Evolutionary conservation across 768 basidiomycete genomes (phyloP).

Genomic region (Naematelia encephala): DNA sequence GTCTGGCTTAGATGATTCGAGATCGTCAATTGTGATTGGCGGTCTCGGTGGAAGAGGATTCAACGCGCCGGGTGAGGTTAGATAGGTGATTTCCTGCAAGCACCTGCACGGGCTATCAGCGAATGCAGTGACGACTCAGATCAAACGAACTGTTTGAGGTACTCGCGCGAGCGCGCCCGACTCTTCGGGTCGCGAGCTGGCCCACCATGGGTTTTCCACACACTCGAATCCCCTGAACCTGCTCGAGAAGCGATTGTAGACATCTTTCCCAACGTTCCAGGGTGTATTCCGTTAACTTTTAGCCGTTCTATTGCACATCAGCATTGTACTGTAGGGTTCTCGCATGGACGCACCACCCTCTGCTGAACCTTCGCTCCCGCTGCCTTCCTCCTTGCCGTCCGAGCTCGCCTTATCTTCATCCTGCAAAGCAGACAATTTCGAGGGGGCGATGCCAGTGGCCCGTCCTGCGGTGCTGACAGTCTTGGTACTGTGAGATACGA

Average conservation of each 20-base stretch:
- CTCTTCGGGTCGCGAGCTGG: slow-evolving; percentile 91
- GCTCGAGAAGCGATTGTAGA: slow-evolving; percentile 18
- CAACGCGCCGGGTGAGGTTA: slow-evolving; percentile 94
- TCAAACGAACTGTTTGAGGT: slow-evolving; percentile 81
- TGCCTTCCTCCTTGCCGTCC: slow-evolving; percentile 34
- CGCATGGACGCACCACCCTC: slow-evolving; percentile 18
- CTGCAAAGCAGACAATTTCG: slow-evolving; percentile 29
- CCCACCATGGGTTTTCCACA: slow-evolving; percentile 60
- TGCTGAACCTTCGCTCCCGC: slow-evolving; percentile 35
- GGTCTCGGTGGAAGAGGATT: slow-evolving; percentile 91
- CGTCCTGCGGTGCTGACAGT: slow-evolving; percentile 22
- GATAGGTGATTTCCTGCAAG: slow-evolving; percentile 94
- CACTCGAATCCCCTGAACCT: slow-evolving; percentile 48
- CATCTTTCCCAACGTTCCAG: slow-evolving; percentile 28
- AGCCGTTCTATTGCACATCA: slow-evolving; percentile 9
- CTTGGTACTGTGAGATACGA: neutral
- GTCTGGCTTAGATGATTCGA: neutral
- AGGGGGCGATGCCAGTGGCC: slow-evolving; percentile 23
- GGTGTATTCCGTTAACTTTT: slow-evolving; percentile 24
- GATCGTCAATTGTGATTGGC: slow-evolving; percentile 25
- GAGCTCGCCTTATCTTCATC: slow-evolving; percentile 35
- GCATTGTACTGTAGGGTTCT: neutral
- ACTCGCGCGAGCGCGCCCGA: slow-evolving; percentile 88
- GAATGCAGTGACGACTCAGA: slow-evolving; percentile 1
- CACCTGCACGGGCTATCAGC: slow-evolving; percentile 59